Evolutionary conservation across 352 stramenopile species (phyloP).

Genomic region (Aphanomyces invadans): DNA sequence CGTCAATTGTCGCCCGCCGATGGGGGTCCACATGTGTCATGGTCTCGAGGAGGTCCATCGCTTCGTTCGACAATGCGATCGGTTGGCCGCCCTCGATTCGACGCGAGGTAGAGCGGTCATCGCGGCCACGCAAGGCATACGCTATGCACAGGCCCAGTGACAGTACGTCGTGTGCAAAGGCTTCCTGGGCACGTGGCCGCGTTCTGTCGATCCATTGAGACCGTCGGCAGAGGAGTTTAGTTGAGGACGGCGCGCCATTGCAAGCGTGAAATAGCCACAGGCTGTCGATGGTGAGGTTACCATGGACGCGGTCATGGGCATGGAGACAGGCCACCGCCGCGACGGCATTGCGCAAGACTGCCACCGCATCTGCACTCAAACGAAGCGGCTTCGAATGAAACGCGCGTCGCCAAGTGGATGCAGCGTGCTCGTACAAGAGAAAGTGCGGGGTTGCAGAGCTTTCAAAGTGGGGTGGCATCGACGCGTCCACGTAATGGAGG

Average conservation of each 20-base stretch:
- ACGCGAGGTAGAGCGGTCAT: no score
- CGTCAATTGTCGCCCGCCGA: not conserved
- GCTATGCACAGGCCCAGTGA: not conserved
- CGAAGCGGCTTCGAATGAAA: not conserved
- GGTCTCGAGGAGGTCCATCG: not conserved
- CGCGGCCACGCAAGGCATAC: not conserved
- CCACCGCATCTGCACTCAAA: not conserved
- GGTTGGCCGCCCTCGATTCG: no score
- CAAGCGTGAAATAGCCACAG: not conserved
- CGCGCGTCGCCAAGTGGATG: not conserved
- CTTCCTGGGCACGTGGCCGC: not conserved
- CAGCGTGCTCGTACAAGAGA: not conserved
- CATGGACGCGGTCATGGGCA: not conserved
- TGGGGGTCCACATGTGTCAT: conserved; percentile 10
- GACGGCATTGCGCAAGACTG: not conserved
- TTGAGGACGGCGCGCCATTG: not conserved
- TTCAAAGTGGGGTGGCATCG: no score
- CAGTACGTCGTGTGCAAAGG: not conserved
- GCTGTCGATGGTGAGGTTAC: not conserved
- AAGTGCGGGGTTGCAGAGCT: not conserved
- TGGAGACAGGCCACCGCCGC: not conserved
- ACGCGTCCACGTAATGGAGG: not conserved
- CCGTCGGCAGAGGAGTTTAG: not conserved
- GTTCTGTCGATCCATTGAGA: not conserved
- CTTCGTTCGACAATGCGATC: not conserved